Conservation (phyloP, 1,284 basidiomycete species). For the Somion occarium region DNA sequence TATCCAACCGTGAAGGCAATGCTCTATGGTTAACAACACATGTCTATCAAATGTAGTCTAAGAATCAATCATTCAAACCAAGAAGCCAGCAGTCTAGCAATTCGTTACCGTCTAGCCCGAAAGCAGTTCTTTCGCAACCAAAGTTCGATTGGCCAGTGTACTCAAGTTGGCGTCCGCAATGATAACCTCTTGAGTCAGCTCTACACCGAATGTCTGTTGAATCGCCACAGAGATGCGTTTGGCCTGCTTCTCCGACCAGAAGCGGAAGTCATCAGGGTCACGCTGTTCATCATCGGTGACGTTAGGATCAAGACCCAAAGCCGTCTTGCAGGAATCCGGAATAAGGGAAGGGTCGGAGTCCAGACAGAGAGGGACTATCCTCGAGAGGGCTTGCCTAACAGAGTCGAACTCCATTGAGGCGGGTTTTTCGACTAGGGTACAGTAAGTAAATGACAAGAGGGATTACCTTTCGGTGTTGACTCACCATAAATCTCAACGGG, state of each 20-base stretch:
- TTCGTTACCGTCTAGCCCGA: slow-evolving; percentile 20
- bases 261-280: slow-evolving; percentile 90
- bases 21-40: no score
- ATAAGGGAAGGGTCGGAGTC: slow-evolving; percentile 82
- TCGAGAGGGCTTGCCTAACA: slow-evolving; percentile 63
- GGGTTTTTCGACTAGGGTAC: slow-evolving; percentile 59
- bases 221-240: slow-evolving; percentile 79
- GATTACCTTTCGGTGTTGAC: slow-evolving; percentile 23
- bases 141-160: slow-evolving; percentile 76
- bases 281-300: slow-evolving; percentile 31
- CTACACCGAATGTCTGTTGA: slow-evolving; percentile 79
- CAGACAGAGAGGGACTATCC: slow-evolving; percentile 82
- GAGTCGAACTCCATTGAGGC: slow-evolving; percentile 55
- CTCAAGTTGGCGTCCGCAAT: slow-evolving; percentile 91
- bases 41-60: no score
- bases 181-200: slow-evolving; percentile 86
- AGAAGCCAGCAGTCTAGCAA: no score
- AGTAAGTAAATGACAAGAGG: slow-evolving; percentile 1
- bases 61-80: no score
- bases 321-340: slow-evolving; percentile 61
- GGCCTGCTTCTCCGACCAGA: slow-evolving; percentile 90
- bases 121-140: slow-evolving; percentile 75
- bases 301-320: slow-evolving; percentile 6
- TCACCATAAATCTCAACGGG: slow-evolving; percentile 86
- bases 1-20: no score